Conservation (phyloP, 2,329 filamentous ascomycete genomes). For the Arthrinium puccinioides region DNA sequence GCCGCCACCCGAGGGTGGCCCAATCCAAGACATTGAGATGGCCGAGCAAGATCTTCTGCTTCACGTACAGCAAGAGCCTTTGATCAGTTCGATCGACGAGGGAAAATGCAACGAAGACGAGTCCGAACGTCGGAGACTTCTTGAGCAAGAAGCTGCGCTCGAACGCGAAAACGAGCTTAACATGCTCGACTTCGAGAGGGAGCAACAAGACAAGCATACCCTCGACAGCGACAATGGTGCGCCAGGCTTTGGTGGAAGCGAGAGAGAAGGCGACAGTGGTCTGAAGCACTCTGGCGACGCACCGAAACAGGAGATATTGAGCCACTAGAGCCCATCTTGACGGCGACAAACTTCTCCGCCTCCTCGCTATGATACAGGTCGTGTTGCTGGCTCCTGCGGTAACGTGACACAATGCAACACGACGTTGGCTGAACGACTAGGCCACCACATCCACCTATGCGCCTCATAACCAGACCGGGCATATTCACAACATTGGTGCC, state of each 20-base stretch:
- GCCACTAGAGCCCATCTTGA: slow-evolving; percentile 16
- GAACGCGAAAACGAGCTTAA: slow-evolving; percentile 30
- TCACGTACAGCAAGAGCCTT: slow-evolving; percentile 41
- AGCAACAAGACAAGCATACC: slow-evolving; percentile 20
- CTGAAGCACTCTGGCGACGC: slow-evolving; percentile 8
- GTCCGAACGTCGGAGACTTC: slow-evolving; percentile 24
- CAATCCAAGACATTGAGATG: slow-evolving; percentile 23
- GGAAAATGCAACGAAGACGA: slow-evolving; percentile 45
- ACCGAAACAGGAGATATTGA: slow-evolving; percentile 19
- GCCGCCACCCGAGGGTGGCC: slow-evolving; percentile 33
- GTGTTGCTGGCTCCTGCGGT: too few relatives aligned
- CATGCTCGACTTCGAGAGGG: slow-evolving; percentile 25
- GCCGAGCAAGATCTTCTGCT: slow-evolving; percentile 37
- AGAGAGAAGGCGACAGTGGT: slow-evolving; percentile 6
- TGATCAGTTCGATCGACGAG: slow-evolving; percentile 47
- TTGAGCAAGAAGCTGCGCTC: slow-evolving; percentile 27
- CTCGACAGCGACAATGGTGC: slow-evolving; percentile 10
- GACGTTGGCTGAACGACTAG: too few relatives aligned
- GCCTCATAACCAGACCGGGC: too few relatives aligned
- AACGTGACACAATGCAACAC: too few relatives aligned
- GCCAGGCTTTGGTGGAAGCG: slow-evolving; percentile 1
- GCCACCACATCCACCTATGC: too few relatives aligned
- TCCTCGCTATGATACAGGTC: too few relatives aligned
- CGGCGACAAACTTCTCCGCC: too few relatives aligned
- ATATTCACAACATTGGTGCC: too few relatives aligned